phyloP scores from a whole-genome alignment of 2,329 filamentous ascomycete species.

The Fusarium torulosum region DNA sequence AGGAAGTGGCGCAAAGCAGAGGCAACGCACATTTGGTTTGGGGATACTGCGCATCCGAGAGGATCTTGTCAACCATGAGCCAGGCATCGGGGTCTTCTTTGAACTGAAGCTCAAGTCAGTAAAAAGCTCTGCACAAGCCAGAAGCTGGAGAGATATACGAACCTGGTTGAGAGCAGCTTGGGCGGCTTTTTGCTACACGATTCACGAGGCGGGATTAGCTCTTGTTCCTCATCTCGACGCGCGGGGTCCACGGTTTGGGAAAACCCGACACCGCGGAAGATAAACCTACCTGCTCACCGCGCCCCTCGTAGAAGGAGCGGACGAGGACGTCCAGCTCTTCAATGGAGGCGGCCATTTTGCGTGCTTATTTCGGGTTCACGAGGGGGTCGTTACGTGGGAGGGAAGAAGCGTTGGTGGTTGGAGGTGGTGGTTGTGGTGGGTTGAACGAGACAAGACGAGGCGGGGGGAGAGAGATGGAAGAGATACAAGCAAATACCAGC shows the following conservation, averaged over 20 bases:
- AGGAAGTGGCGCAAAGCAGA: conserved; percentile 31
- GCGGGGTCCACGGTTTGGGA: conserved; percentile 38
- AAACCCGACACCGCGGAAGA: conserved; percentile 31
- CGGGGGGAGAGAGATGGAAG: conserved; percentile 48
- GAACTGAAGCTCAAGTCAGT: conserved; percentile 71
- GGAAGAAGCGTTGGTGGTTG: conserved; percentile 37
- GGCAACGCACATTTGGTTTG: conserved; percentile 89
- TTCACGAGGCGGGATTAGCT: conserved; percentile 45
- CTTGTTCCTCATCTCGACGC: conserved; percentile 32
- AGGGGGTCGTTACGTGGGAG: conserved; percentile 48
- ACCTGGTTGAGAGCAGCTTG: conserved; percentile 94
- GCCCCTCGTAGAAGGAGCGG: conserved; percentile 96
- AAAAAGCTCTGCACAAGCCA: not conserved
- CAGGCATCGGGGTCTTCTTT: conserved; percentile 99
- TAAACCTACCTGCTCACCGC: conserved; percentile 84
- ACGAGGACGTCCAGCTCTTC: conserved; percentile 96
- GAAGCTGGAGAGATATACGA: conserved; percentile 53
- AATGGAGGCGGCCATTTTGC: conserved; percentile 78
- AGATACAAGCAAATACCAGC: conserved; percentile 46
- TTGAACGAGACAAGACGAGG: conserved; percentile 30
- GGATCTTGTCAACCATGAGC: conserved; percentile 96
- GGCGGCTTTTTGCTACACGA: conserved; percentile 90
- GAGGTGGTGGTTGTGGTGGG: conserved; percentile 43
- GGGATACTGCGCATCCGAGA: conserved; percentile 90
- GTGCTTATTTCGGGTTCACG: conserved; percentile 38